Evolutionary conservation across 352 stramenopile species (phyloP), one percentile per base, ranked within the genome.

Genomic region (Peronosclerospora sorghi): DNA sequence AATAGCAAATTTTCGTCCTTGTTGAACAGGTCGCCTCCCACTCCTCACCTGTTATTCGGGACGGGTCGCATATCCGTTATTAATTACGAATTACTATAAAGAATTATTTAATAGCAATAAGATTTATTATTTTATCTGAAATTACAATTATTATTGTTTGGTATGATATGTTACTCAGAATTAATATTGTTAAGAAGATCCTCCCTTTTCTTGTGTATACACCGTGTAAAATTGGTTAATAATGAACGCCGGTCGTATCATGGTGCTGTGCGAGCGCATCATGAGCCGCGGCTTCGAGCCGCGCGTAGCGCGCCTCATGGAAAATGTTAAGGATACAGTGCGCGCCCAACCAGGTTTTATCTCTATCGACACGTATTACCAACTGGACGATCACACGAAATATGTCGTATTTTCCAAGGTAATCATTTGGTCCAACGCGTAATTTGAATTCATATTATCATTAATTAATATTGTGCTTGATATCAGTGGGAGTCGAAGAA

Each of bases 371-470:
- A 93, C 80, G 1, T 84, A 78, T 61, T 67, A 51, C 39, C 73
- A 90, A 45, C 46, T 82, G 46, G 73, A 87, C 54, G 68, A 88
- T 44, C 55, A 77, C 51, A 79, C 84, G 48, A 93, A 93, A 60
- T 93, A 90, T 60, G 69, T 93, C 43, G 80, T 93, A 40, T 86
- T 93, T 60, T 89, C 80, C 35, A 73, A 93, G 75, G 75, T 87
- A 47, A 34, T 37, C 28, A 41, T 23, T 45, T n/a, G 9, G 1
- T 36, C 14, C 5, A 10, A n/a, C 5, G 13, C 30, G 39, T 29
- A 18, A 46, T 44, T 18, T 20, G 32, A 8, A 17, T 8, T 50
- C 38, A 37, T 35, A 17, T 30, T 52, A 6, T 20, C 44, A 5
- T 32, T 19, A 28, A 12, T 41, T 13, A 29, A 18, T 39, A 10